Conservation (phyloP, 306 rosid genomes). For the Abrus precatorius region DNA sequence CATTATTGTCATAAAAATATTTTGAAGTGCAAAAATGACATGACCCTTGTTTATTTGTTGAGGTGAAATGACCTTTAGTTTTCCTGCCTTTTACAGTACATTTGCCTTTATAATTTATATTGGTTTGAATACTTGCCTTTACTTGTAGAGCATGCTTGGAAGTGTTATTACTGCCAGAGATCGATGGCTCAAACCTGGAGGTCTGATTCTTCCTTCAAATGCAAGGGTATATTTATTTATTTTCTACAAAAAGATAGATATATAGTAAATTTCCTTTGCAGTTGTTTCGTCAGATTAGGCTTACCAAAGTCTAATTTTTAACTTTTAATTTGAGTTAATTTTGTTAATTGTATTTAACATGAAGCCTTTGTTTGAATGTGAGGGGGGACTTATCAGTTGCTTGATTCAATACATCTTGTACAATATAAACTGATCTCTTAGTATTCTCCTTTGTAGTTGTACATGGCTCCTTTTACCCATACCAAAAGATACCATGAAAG, state of each 20-base stretch:
- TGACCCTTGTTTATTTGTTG: background rate
- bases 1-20: background rate
- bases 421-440: conserved; percentile 40
- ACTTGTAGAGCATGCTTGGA: conserved; percentile 80
- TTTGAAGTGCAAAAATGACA: background rate
- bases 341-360: background rate
- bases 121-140: conserved; percentile 34
- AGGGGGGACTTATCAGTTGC: background rate
- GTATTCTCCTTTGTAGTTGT: conserved; percentile 62
- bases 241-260: background rate
- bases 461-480: conserved; percentile 84
- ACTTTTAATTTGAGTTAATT: background rate
- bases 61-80: conserved; percentile 18
- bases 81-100: background rate
- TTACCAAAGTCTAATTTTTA: background rate
- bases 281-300: background rate
- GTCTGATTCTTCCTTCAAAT: conserved; percentile 85
- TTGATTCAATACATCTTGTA: conserved; percentile 22
- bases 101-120: background rate
- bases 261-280: background rate
- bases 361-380: background rate
- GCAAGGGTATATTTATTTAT: conserved; percentile 62
- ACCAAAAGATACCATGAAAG: conserved; percentile 75
- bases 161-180: conserved; percentile 78
- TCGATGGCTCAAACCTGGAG: conserved; percentile 87